These are phyloP conservation scores for Colletotrichum echinochloae DNA, from an alignment of 2,329 filamentous ascomycete genomes.

Conservation along the genomic window DNA sequence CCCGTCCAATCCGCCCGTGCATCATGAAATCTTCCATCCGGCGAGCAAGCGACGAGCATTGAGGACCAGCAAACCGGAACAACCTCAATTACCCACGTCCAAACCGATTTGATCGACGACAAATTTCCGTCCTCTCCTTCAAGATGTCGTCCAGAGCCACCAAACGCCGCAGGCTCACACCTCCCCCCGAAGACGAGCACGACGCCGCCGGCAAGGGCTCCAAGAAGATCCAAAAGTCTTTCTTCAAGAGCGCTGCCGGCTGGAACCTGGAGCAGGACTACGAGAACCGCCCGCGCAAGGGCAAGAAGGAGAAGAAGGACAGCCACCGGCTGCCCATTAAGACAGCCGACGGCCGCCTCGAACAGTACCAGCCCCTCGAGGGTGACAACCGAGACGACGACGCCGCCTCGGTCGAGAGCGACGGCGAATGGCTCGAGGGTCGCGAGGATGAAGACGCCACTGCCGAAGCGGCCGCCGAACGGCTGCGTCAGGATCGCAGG, in stretches of 20 bases:
- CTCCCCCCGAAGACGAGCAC: slow-evolving; percentile 61
- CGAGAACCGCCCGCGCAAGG: slow-evolving; percentile 81
- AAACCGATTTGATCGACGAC: background rate
- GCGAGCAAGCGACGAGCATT: slow-evolving; percentile 5
- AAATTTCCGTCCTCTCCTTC: background rate
- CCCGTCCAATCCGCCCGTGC: slow-evolving; percentile 19
- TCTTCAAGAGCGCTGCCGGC: slow-evolving; percentile 79
- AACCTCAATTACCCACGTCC: background rate
- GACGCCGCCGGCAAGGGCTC: slow-evolving; percentile 45
- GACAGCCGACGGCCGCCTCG: slow-evolving; percentile 79
- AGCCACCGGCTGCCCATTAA: slow-evolving; percentile 86
- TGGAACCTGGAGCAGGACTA: slow-evolving; percentile 96
- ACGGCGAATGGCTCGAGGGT: slow-evolving; percentile 73
- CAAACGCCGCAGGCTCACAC: slow-evolving; percentile 70
- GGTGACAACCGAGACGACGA: slow-evolving; percentile 69
- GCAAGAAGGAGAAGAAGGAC: slow-evolving; percentile 78
- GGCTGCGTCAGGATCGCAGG: slow-evolving; percentile 56
- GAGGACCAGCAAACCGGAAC: background rate
- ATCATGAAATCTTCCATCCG: slow-evolving; percentile 36
- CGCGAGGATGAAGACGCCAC: slow-evolving; percentile 69
- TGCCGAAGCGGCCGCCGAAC: slow-evolving; percentile 50
- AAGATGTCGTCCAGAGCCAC: slow-evolving; percentile 62
- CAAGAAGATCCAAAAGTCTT: slow-evolving; percentile 68
- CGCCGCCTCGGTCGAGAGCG: slow-evolving; percentile 69
- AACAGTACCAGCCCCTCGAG: slow-evolving; percentile 67